Base-by-base conservation (phyloP, 495 filamentous ascomycete species). In the Aspergillus sclerotioniger region DNA sequence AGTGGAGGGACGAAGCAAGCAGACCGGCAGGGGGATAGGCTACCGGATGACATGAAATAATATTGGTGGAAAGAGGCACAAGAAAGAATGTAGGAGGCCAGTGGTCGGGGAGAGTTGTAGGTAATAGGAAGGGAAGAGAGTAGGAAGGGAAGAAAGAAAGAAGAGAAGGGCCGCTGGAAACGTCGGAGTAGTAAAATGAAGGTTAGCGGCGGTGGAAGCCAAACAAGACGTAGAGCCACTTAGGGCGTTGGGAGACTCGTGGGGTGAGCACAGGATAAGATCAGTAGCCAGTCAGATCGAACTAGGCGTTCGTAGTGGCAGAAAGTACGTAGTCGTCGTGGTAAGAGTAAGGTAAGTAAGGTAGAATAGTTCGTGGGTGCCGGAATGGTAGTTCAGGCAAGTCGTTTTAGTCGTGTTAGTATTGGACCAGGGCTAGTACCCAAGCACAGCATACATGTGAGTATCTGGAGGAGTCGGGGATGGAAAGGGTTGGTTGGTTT, bases 131-230 rank as follows among this genome's bases (percentile, higher is more conserved):
- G 59, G 32, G 51, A 45, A 58, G 45, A 61, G 20, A 58, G 55
- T n/a, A 65, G 59, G 48, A 55, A 66, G 53, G 55, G 45, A 51
- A 56, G 59, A 41, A 58, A 61, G 52, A 61, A 58, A 65, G 63
- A 66, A 59, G 65, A 68, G 67, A 68, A 65, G 64, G 61, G 13
- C 50, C 21, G 33, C 58, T 37, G 41, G 54, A 31, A 31, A 16
- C 53, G 56, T 49, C 21, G 52, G 53, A 54, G 57, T 51, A 48
- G 63, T 51, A 20, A 58, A 62, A 65, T 61, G 57, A 64, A 54
- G 39, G 58, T 53, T 58, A 60, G 54, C 60, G 59, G 57, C 59
- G 52, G 57, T 62, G 63, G 54, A 65, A 62, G 51, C 59, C 57
- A 56, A 61, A 65, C 57, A 58, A 62, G 57, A 65, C 43, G 44